Conservation (phyloP, 2,329 filamentous ascomycete genomes). For the Alternaria gaisen region DNA sequence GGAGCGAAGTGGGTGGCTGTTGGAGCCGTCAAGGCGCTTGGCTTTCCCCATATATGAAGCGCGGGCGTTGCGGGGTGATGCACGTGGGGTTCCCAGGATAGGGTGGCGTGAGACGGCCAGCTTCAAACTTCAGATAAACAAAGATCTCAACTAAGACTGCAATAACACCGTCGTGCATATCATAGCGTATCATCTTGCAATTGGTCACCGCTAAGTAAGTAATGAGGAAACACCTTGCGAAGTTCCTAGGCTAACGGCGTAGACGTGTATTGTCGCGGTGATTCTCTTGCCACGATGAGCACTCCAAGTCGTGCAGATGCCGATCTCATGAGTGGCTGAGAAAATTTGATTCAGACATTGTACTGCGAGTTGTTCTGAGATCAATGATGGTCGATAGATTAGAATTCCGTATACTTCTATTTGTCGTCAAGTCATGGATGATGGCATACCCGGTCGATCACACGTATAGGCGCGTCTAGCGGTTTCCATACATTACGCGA, state of each 20-base stretch:
- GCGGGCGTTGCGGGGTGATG: conserved; percentile 12
- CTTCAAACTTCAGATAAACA: neutral
- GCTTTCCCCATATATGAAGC: conserved; percentile 7
- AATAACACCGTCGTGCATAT: neutral
- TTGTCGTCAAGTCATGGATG: conserved; percentile 3
- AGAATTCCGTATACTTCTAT: neutral
- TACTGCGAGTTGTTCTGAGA: neutral
- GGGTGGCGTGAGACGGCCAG: neutral
- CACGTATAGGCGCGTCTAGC: conserved; percentile 2
- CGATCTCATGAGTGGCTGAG: neutral
- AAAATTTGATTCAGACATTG: neutral
- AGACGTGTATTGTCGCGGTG: neutral
- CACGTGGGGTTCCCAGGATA: conserved; percentile 9
- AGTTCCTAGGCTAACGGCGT: neutral
- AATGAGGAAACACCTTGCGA: neutral
- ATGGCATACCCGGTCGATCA: conserved; percentile 4
- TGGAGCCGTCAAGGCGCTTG: neutral
- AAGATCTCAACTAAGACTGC: neutral
- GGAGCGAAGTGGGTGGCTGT: neutral
- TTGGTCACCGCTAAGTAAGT: neutral
- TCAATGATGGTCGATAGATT: neutral
- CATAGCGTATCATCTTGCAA: neutral
- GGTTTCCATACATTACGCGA: conserved; percentile 6
- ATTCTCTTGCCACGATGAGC: neutral
- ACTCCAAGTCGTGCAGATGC: neutral